These are phyloP conservation scores for Emergomyces pasteurianus DNA, from an alignment of 2,329 filamentous ascomycete species.

Conservation along the genomic window DNA sequence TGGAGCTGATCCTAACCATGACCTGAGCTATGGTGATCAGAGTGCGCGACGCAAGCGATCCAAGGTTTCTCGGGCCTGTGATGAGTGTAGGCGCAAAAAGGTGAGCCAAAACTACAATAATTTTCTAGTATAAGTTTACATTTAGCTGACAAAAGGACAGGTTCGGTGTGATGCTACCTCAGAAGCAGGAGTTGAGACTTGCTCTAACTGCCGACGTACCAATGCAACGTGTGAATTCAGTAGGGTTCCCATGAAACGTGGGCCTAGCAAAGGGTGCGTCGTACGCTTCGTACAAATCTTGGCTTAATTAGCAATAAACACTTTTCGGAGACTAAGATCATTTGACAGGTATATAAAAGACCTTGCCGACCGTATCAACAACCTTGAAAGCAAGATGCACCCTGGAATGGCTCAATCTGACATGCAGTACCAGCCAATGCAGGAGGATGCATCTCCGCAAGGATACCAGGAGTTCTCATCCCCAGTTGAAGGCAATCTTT, in stretches of 20 bases:
- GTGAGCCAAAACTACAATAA: slow-evolving; percentile 22
- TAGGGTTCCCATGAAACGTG: slow-evolving; percentile 74
- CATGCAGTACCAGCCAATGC: slow-evolving; percentile 33
- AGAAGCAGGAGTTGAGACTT: slow-evolving; percentile 60
- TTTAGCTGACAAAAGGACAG: slow-evolving; percentile 23
- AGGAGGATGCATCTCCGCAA: slow-evolving; percentile 28
- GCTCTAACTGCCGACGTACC: slow-evolving; percentile 68
- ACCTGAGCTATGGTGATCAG: slow-evolving; percentile 44
- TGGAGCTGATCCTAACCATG: slow-evolving; percentile 34
- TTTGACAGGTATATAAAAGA: slow-evolving; percentile 70
- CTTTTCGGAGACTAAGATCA: neutral
- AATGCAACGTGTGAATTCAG: slow-evolving; percentile 74
- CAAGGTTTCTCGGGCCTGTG: slow-evolving; percentile 79
- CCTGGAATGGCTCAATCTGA: slow-evolving; percentile 21
- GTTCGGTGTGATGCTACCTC: slow-evolving; percentile 76
- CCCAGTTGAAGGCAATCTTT: slow-evolving; percentile 32
- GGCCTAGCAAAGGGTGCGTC: slow-evolving; percentile 71
- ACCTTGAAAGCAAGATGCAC: slow-evolving; percentile 64
- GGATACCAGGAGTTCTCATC: slow-evolving; percentile 44
- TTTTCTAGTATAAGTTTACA: slow-evolving; percentile 9
- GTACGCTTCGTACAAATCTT: neutral
- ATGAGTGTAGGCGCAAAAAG: slow-evolving; percentile 81
- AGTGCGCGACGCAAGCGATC: slow-evolving; percentile 63
- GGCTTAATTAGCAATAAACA: neutral
- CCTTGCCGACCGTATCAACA: slow-evolving; percentile 70